Percentiles rank a stretch among this genome's conserved stretches.
Conservation (phyloP, 2,329 filamentous ascomycete species). For the Colletotrichum brevisporum region DNA sequence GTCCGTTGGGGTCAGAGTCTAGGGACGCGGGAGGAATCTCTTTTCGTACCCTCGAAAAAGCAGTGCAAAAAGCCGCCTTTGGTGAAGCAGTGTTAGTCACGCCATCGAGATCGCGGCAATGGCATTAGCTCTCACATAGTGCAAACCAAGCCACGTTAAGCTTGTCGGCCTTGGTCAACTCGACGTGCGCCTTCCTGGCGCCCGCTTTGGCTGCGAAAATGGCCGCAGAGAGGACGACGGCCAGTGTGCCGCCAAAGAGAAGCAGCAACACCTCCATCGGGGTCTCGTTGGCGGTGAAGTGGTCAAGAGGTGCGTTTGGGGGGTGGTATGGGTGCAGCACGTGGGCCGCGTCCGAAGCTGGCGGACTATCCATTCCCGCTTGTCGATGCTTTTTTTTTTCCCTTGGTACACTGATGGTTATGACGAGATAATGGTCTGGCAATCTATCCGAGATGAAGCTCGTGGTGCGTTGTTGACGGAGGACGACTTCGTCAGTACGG, state of each 20-base stretch:
- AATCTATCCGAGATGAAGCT: too few relatives aligned
- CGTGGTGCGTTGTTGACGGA: too few relatives aligned
- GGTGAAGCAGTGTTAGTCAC: slow-evolving; percentile 34
- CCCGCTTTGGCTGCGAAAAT: slow-evolving; percentile 48
- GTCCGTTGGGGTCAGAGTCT: neutral
- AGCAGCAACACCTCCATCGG: slow-evolving; percentile 55
- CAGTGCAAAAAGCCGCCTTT: slow-evolving; percentile 79
- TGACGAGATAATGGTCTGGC: too few relatives aligned
- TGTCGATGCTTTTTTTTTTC: too few relatives aligned
- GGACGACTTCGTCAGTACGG: too few relatives aligned
- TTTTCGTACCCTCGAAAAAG: slow-evolving; percentile 79
- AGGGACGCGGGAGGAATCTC: neutral
- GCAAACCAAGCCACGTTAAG: slow-evolving; percentile 68
- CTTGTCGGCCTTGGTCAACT: slow-evolving; percentile 55
- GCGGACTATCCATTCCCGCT: neutral
- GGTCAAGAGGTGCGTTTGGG: slow-evolving; percentile 55
- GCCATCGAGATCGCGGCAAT: neutral
- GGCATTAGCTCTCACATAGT: slow-evolving; percentile 61
- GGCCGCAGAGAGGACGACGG: slow-evolving; percentile 52
- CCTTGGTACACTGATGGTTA: too few relatives aligned
- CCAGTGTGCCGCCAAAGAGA: slow-evolving; percentile 54
- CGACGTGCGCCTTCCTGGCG: slow-evolving; percentile 43
- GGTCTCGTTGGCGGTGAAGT: slow-evolving; percentile 61
- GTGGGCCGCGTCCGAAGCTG: neutral
- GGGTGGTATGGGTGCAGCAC: slow-evolving; percentile 66